Evolutionary conservation across 2,329 filamentous ascomycete species (phyloP).

Genomic region (Colletotrichum orbiculare): DNA sequence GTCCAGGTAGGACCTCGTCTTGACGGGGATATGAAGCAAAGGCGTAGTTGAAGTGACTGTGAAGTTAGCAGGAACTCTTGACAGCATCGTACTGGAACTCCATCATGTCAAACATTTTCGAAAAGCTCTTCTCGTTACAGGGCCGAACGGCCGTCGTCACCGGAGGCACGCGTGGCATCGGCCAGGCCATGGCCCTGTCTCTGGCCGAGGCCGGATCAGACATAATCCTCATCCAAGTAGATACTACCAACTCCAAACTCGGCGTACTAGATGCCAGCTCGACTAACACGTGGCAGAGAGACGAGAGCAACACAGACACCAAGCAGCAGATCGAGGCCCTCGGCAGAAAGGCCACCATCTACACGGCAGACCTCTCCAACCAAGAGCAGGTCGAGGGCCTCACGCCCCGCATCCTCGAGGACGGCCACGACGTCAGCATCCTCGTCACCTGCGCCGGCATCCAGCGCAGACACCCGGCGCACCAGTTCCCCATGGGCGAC

Average conservation of each 20-base stretch:
- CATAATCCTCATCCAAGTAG: constrained; percentile 37
- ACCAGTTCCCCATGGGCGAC: constrained; percentile 71
- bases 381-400: constrained; percentile 37
- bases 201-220: constrained; percentile 39
- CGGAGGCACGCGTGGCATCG: constrained; percentile 40
- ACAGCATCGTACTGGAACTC: neutral
- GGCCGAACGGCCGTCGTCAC: constrained; percentile 40
- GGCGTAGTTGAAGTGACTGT: neutral
- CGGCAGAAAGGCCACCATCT: constrained; percentile 40
- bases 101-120: constrained; percentile 34
- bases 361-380: constrained; percentile 40
- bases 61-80: neutral
- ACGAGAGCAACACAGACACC: constrained; percentile 39
- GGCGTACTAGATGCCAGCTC: neutral
- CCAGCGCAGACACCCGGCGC: constrained; percentile 70
- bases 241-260: neutral
- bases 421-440: constrained; percentile 59
- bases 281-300: constrained; percentile 18
- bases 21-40: neutral
- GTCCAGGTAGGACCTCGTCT: too few species aligned
- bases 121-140: constrained; percentile 38
- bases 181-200: constrained; percentile 40
- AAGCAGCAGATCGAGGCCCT: constrained; percentile 36
- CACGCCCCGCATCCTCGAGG: constrained; percentile 34
- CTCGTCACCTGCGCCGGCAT: constrained; percentile 77